Percentiles rank a stretch among this genome's conserved stretches.
Conservation (phyloP, 129 eudicot genomes). For the Ambrosia artemisiifolia region DNA sequence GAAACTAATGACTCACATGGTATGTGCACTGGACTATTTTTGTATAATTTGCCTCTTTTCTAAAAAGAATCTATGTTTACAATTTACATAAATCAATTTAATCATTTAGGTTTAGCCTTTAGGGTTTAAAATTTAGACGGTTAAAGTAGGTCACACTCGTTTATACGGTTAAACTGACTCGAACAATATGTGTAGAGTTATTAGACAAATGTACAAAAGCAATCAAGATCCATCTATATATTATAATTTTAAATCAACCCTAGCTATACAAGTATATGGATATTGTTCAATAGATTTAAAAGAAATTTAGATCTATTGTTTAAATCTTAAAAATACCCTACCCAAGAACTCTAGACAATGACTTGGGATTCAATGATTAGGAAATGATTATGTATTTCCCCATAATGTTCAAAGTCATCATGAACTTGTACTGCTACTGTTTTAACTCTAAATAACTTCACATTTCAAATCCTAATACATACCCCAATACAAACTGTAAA, state of each 20-base stretch:
- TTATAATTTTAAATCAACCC: neutral
- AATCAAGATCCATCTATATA: neutral
- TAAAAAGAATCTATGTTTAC: neutral
- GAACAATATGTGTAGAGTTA: neutral
- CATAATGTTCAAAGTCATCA: slow-evolving; percentile 2
- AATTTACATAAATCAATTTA: neutral
- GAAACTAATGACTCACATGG: neutral
- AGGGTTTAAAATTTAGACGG: no score
- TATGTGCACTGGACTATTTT: neutral
- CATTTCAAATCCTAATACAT: neutral
- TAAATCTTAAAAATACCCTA: slow-evolving; percentile 12
- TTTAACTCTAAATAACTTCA: neutral
- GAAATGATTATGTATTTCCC: slow-evolving; percentile 18
- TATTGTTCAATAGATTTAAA: neutral
- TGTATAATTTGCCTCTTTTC: slow-evolving; percentile 8
- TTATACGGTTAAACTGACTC: no score
- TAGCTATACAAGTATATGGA: neutral
- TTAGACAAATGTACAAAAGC: neutral
- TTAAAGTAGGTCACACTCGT: no score
- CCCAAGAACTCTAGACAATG: slow-evolving; percentile 3
- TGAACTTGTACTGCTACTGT: neutral
- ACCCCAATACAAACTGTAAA: neutral
- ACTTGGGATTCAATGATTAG: slow-evolving; percentile 24
- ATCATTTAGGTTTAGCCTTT: neutral
- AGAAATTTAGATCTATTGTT: slow-evolving; percentile 3